Conservation (phyloP, 2,329 filamentous ascomycete genomes). For the Sporothrix variecibatus region DNA sequence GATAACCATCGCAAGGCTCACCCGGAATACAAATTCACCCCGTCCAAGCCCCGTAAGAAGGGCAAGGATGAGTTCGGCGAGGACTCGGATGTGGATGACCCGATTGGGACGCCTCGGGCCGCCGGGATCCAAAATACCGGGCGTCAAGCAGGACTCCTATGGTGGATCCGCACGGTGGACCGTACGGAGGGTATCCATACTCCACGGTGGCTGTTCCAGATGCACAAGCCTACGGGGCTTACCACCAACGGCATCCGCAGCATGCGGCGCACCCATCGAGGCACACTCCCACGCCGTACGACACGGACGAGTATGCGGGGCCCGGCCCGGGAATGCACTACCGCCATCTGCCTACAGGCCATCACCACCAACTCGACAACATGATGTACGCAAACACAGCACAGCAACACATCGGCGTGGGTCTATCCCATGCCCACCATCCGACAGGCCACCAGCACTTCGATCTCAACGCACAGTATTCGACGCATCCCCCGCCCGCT, state of each 20-base stretch:
- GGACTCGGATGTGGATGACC: slow-evolving; percentile 46
- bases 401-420: slow-evolving; percentile 15
- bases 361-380: slow-evolving; percentile 26
- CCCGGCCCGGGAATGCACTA: slow-evolving; percentile 38
- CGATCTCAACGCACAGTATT: slow-evolving; percentile 2
- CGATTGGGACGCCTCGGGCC: slow-evolving; percentile 42
- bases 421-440: slow-evolving; percentile 16
- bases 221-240: slow-evolving; percentile 21
- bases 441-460: background rate
- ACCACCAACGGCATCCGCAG: slow-evolving; percentile 37
- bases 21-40: slow-evolving; percentile 92
- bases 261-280: slow-evolving; percentile 42
- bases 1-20: slow-evolving; percentile 83
- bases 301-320: slow-evolving; percentile 35
- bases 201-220: slow-evolving; percentile 26
- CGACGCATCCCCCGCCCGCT: background rate
- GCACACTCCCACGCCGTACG: slow-evolving; percentile 44
- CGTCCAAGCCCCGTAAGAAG: slow-evolving; percentile 64
- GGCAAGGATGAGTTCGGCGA: slow-evolving; percentile 43
- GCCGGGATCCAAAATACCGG: slow-evolving; percentile 35
- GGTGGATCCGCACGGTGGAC: slow-evolving; percentile 35
- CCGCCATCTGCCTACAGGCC: slow-evolving; percentile 37
- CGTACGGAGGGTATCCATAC: slow-evolving; percentile 26
- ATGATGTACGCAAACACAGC: slow-evolving; percentile 8
- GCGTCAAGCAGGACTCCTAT: slow-evolving; percentile 38